These are phyloP conservation scores for Zygosaccharomyces bisporus DNA, from an alignment of 805 yeast species.

Conservation along the genomic window DNA sequence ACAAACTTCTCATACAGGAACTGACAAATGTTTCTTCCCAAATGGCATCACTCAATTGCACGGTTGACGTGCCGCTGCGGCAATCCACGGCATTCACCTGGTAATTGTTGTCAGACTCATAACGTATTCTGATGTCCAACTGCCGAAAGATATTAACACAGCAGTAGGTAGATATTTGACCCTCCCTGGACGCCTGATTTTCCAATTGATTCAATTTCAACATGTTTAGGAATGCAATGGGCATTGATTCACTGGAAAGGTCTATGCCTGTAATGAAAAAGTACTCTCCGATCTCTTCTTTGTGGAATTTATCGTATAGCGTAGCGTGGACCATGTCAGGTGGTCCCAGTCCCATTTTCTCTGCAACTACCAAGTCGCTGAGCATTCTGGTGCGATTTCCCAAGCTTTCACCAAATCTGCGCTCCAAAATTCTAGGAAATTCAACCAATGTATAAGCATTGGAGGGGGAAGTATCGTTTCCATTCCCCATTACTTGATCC, in stretches of 20 bases:
- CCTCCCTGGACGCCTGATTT: conserved; percentile 19
- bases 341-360: conserved; percentile 56
- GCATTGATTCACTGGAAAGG: conserved; percentile 43
- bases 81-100: conserved; percentile 34
- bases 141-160: conserved; percentile 69
- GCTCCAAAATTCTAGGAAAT: conserved; percentile 31
- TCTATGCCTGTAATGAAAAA: conserved; percentile 49
- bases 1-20: conserved; percentile 49
- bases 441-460: conserved; percentile 16
- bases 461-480: conserved; percentile 1
- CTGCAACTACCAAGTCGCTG: conserved; percentile 16
- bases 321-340: conserved; percentile 59
- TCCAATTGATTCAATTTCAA: conserved; percentile 26
- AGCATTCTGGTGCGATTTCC: conserved; percentile 26
- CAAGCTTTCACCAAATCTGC: conserved; percentile 32
- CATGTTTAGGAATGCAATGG: conserved; percentile 46
- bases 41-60: conserved; percentile 33
- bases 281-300: conserved; percentile 48
- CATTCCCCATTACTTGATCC: conserved; percentile 10
- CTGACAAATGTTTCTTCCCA: conserved; percentile 67
- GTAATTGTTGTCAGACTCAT: conserved; percentile 35
- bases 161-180: conserved; percentile 49
- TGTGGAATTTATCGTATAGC: conserved; percentile 40
- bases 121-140: conserved; percentile 69
- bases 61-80: conserved; percentile 31